Conservation (phyloP, 163 green algal genomes). For the Scenedesmus sp. region DNA sequence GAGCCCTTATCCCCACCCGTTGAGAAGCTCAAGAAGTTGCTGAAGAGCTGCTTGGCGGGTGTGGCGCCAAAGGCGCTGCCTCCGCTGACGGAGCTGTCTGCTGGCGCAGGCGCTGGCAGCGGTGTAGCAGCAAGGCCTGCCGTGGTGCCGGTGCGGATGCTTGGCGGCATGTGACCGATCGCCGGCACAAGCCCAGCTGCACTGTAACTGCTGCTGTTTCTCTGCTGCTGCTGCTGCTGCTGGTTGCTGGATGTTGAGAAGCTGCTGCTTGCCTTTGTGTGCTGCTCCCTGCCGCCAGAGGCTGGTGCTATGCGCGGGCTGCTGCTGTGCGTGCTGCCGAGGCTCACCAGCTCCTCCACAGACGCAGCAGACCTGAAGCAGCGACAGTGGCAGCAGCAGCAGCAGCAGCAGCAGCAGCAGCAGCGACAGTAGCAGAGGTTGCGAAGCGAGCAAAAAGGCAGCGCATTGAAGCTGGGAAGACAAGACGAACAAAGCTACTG, state of each 20-base stretch:
- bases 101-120: neutral
- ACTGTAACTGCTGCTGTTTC: neutral
- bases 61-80: neutral
- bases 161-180: neutral
- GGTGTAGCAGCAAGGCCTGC: neutral
- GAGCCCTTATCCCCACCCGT: neutral
- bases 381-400: neutral
- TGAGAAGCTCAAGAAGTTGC: slow-evolving; percentile 29
- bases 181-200: neutral
- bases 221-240: slow-evolving; percentile 18
- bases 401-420: neutral
- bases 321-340: neutral
- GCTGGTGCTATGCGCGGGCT: neutral
- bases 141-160: neutral
- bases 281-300: neutral
- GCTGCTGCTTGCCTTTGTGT: neutral
- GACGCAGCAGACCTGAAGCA: slow-evolving; percentile 45
- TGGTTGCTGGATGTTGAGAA: neutral
- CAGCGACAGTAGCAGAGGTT: too few relatives aligned
- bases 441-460: too few relatives aligned
- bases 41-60: slow-evolving; percentile 32
- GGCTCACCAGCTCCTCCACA: slow-evolving; percentile 42
- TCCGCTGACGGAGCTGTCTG: neutral
- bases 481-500: too few relatives aligned
- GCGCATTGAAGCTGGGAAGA: too few relatives aligned